Evolutionary conservation across 345 rosid genomes (phyloP).

Genomic region (Sonneratia caseolaris): DNA sequence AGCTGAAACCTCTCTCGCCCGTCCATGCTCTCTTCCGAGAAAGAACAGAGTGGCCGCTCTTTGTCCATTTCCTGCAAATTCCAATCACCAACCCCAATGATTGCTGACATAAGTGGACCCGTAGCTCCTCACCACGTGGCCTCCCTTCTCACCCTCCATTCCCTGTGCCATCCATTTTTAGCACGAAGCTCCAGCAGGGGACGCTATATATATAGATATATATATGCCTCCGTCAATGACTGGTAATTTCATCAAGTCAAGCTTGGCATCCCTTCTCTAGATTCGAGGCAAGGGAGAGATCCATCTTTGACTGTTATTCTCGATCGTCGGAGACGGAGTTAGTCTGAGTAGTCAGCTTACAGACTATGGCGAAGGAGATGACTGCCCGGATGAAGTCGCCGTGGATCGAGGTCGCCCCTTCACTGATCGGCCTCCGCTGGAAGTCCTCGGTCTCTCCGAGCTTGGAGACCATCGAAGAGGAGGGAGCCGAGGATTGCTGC

Average conservation of each 20-base stretch:
- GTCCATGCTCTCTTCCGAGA: not conserved
- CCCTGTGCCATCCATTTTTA: not conserved
- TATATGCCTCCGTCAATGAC: not conserved
- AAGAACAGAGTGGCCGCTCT: not conserved
- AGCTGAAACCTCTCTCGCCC: not conserved
- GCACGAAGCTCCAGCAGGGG: not conserved
- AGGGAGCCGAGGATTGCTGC: conserved; percentile 21
- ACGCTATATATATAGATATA: not conserved
- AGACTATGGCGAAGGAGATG: conserved; percentile 15
- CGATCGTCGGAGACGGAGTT: too few relatives aligned
- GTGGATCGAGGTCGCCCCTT: conserved; percentile 33
- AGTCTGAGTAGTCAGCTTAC: not conserved
- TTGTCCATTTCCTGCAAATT: not conserved
- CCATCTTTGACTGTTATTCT: too few relatives aligned
- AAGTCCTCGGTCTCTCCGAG: conserved; percentile 24
- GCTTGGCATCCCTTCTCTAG: not conserved
- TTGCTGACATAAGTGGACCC: not conserved
- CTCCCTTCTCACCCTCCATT: not conserved
- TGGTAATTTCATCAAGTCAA: not conserved
- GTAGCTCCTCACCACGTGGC: not conserved
- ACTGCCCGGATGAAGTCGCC: conserved; percentile 12
- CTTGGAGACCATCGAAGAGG: conserved; percentile 38
- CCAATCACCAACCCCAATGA: not conserved
- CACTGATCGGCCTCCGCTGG: conserved; percentile 14
- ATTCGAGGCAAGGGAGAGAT: not conserved